phyloP scores from a whole-genome alignment of 768 basidiomycete genomes.

The Podaxis sp. region DNA sequence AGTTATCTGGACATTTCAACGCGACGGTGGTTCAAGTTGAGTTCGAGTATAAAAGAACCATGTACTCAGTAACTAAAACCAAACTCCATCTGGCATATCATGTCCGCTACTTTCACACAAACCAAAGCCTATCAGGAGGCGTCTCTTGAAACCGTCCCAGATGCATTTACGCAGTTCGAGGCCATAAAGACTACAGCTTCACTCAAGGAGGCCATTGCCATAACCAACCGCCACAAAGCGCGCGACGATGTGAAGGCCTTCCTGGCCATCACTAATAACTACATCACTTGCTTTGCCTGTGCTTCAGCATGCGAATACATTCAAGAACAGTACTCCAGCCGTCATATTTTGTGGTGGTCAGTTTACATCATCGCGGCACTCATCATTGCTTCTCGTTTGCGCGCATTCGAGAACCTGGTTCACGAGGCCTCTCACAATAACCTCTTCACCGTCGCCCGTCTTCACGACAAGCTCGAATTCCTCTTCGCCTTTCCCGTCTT shows the following conservation, averaged over 20 bases:
- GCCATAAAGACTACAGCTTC: conserved; percentile 4
- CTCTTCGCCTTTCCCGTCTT: conserved; percentile 12
- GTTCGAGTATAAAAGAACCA: not conserved
- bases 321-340: not conserved
- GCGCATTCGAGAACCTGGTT: conserved; percentile 9
- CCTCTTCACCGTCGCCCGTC: conserved; percentile 6
- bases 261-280: conserved; percentile 8
- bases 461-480: conserved; percentile 11
- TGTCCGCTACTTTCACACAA: not conserved
- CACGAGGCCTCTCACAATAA: conserved; percentile 12
- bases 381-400: conserved; percentile 8
- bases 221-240: conserved; percentile 6
- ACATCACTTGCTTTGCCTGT: conserved; percentile 9
- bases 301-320: conserved; percentile 8
- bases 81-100: not conserved
- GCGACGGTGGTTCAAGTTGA: not conserved
- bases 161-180: conserved; percentile 8
- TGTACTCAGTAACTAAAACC: not conserved
- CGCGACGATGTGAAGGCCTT: conserved; percentile 8
- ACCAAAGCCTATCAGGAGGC: not conserved
- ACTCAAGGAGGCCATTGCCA: conserved; percentile 4
- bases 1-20: too few species aligned
- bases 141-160: not conserved
- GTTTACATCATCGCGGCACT: not conserved
- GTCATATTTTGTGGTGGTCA: not conserved